These are phyloP conservation scores for Quaeritorhiza haematococci DNA, from an alignment of 371 early-diverging fungal genomes.

Conservation along the genomic window DNA sequence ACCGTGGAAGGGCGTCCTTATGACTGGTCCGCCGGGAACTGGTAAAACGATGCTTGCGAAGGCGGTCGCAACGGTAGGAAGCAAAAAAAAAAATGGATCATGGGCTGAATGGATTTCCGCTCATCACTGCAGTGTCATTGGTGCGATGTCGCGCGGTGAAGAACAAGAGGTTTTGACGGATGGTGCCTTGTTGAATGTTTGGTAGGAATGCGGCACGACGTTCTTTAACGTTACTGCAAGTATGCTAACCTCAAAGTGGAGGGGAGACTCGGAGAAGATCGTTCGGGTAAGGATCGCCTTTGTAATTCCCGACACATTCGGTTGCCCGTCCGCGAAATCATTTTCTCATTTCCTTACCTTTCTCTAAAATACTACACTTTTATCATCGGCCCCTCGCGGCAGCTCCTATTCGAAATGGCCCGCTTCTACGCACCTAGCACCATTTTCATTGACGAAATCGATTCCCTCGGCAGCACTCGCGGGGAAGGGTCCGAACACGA, in stretches of 20 bases:
- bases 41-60: slow-evolving; percentile 64
- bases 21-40: slow-evolving; percentile 68
- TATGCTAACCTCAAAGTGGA: slow-evolving; percentile 53
- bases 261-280: slow-evolving; percentile 53
- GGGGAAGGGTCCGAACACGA: slow-evolving; percentile 53
- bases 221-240: slow-evolving; percentile 55
- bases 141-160: no score
- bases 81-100: no score
- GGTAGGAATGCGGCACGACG: slow-evolving; percentile 54
- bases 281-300: slow-evolving; percentile 42
- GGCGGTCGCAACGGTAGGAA: slow-evolving; percentile 47
- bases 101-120: no score
- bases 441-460: slow-evolving; percentile 62
- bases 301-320: no score
- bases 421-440: slow-evolving; percentile 51
- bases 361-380: background rate
- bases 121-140: no score
- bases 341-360: background rate
- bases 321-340: no score
- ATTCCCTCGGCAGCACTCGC: slow-evolving; percentile 43
- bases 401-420: slow-evolving; percentile 55
- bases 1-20: slow-evolving; percentile 65
- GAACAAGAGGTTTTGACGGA: no score
- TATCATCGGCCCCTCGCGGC: background rate
- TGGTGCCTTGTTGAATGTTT: no score